Evolutionary conservation across 257 asterid genomes (phyloP), one percentile per base, ranked within the genome.

Genomic region (Nicotiana benthamiana): DNA sequence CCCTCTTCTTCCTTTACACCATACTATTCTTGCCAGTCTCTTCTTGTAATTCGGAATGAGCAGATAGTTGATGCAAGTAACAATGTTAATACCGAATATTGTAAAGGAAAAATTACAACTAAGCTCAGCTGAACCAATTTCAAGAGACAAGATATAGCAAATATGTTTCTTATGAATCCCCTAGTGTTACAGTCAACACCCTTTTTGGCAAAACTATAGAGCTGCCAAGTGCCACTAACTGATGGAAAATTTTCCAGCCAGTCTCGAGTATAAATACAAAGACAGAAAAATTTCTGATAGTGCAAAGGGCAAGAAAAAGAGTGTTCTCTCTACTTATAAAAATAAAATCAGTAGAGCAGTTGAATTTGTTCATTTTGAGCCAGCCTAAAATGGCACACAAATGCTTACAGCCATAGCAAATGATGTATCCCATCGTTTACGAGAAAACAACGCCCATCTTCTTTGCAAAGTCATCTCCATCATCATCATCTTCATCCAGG

Each of bases 401-500:
- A 81, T 43, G 77, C 75, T 67, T 30, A 56, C 51, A 80, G 80
- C 48, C 46, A 63, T 67, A 84, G 66, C 34, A 7, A 6, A 8
- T 30, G 61, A 51, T 17, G 36, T 30, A 59, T 30, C 78, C 10
- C 75, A n/a, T 57, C 51, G 40, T 89, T 83, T 77, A 89, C 11
- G 93, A 88, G 87, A 87, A 91, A 85, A 90, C 72, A 27, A 90
- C 97, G 4, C 97, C 97, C 97, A 94, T 90, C 94, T 94, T 94
- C 87, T 94, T 94, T 7, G 97, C 97, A 79, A 94, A 94, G 80
- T 94, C 97, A 0, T 93, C 96, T 0, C 53, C 89, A 9, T 82
- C 94, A 9, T 90, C 96, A 2, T 91, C 97, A 27, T 92, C 97
- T 1, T 88, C 97, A 9, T 91, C 94, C 9, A 84, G 82, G 79